These are phyloP conservation scores for Suillus subaureus DNA, from an alignment of 768 basidiomycete species.

Conservation along the genomic window DNA sequence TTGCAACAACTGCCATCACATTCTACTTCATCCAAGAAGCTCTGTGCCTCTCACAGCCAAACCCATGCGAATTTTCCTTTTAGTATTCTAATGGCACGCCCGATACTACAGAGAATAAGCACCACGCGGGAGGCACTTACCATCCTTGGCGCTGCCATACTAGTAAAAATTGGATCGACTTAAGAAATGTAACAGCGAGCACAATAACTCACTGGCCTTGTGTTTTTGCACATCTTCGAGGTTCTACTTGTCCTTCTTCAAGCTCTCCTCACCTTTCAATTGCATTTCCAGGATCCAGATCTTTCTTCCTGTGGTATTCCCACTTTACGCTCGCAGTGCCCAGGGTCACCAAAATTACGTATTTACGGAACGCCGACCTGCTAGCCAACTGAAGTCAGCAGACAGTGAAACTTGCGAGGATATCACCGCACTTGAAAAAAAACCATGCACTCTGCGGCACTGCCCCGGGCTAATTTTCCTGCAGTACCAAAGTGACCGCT, in stretches of 20 bases:
- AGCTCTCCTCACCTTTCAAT: neutral
- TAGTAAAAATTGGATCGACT: neutral
- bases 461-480: neutral
- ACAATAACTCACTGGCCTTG: neutral
- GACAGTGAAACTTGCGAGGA: neutral
- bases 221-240: neutral
- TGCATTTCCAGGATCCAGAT: too few species aligned
- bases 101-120: too few species aligned
- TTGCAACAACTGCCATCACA: neutral
- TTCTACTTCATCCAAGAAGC: too few species aligned
- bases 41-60: too few species aligned
- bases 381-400: neutral
- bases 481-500: neutral
- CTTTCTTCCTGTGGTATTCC: neutral
- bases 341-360: neutral
- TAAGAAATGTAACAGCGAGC: neutral
- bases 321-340: neutral
- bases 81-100: too few species aligned
- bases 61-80: too few species aligned
- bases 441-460: neutral
- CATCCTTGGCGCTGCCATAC: neutral
- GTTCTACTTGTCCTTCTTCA: neutral
- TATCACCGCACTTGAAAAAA: neutral
- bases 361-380: neutral
- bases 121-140: neutral